phyloP scores from a whole-genome alignment of 1,139 yeast genomes.

The Arxiozyma bovina region DNA sequence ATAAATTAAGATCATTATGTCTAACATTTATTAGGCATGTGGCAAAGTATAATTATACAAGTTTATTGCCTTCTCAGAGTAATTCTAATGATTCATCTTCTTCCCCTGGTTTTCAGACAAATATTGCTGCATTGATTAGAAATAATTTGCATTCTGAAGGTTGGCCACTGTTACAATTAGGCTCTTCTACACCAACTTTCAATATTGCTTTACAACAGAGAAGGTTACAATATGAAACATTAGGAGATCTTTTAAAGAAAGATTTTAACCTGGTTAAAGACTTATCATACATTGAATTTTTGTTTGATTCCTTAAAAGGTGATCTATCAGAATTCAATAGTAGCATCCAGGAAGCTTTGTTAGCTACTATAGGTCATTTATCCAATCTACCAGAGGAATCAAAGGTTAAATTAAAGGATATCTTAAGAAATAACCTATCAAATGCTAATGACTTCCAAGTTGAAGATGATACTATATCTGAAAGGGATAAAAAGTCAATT shows the following conservation, averaged over 20 bases:
- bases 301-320: conserved; percentile 62
- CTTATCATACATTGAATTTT: conserved; percentile 49
- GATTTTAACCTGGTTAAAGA: conserved; percentile 43
- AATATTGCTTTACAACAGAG: conserved; percentile 36
- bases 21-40: conserved; percentile 57
- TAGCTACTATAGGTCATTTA: conserved; percentile 48
- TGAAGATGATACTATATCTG: conserved; percentile 20
- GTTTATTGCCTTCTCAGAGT: conserved; percentile 15
- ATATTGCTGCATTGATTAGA: conserved; percentile 45
- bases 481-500: conserved; percentile 16
- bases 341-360: conserved; percentile 64
- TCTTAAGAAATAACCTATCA: conserved; percentile 38
- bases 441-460: conserved; percentile 21
- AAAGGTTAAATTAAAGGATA: conserved; percentile 37
- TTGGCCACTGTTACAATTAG: conserved; percentile 45
- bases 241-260: conserved; percentile 55
- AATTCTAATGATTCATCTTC: conserved; percentile 13
- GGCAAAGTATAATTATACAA: conserved; percentile 26
- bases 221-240: conserved; percentile 63
- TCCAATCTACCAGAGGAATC: conserved; percentile 35
- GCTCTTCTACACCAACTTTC: conserved; percentile 27
- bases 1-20: conserved; percentile 35
- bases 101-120: conserved; percentile 32
- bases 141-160: conserved; percentile 47
- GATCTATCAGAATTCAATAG: conserved; percentile 58